Evolutionary conservation across 352 stramenopile genomes (phyloP).

Genomic region (Chrysophaeum taylorii): DNA sequence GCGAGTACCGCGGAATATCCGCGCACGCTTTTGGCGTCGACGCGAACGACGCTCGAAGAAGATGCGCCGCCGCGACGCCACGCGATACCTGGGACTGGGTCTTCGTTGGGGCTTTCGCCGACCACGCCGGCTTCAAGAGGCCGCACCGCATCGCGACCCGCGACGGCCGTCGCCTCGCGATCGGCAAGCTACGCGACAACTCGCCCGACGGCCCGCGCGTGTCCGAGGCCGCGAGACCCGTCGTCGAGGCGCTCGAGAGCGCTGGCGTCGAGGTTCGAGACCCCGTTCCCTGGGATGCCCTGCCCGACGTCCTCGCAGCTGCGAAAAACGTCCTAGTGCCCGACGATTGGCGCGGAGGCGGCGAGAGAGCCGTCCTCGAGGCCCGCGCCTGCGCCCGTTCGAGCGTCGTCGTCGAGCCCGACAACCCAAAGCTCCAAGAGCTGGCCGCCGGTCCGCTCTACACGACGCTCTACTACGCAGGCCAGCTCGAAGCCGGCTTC

Average conservation of each 20-base stretch:
- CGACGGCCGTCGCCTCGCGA: neutral
- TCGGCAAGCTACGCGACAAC: conserved; percentile 13
- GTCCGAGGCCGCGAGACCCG: neutral
- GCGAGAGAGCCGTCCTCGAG: neutral
- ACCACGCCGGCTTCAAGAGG: no score
- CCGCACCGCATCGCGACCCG: neutral
- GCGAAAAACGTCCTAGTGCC: neutral
- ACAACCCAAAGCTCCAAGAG: neutral
- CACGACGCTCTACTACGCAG: conserved; percentile 5
- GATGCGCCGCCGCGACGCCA: neutral
- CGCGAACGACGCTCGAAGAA: neutral
- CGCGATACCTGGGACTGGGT: neutral
- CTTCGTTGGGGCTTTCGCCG: neutral
- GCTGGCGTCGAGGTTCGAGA: neutral
- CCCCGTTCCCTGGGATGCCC: neutral
- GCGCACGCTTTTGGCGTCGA: neutral
- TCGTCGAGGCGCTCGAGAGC: neutral
- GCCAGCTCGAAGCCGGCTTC: neutral
- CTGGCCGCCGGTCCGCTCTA: neutral
- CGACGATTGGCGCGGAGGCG: conserved; percentile 2
- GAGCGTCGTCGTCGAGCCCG: neutral
- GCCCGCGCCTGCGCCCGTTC: neutral
- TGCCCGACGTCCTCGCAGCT: neutral
- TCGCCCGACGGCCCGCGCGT: neutral
- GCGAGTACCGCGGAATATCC: no score